Evolutionary conservation across 192 early-diverging fungal genomes (phyloP), one percentile per base, ranked within the genome.

Genomic region (Entomortierella beljakovae): DNA sequence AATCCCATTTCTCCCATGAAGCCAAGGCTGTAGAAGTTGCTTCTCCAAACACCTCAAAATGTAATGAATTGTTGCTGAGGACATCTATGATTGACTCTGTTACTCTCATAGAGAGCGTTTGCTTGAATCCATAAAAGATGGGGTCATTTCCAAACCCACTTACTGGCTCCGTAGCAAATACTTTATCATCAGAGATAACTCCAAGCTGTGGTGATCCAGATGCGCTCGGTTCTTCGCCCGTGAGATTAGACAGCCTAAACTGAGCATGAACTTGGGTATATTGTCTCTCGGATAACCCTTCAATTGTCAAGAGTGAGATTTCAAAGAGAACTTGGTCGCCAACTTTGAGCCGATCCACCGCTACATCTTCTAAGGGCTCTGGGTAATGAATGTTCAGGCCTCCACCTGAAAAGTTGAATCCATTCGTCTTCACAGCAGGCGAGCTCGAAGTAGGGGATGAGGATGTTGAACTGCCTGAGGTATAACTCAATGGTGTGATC

Each of bases 221-320:
- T 22, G 34, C 29, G 20, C 35, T 22, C 13, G 32, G 35, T 52
- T 28, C 51, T 33, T 61, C 62, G 34, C 76, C 85, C n/a, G 81
- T 85, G 61, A 92, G 87, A 3, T 88, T 86, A 1, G 87, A 89
- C 9, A 88, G 65, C 53, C 87, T 80, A 72, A 92, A 94, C 60
- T 94, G 92, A 32, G 86, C 83, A 53, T 94, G 92, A 31, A 94
- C 84, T 56, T 94, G 86, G n/a, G 85, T 87, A 70, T 79, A 94
- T 71, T 88, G 82, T 32, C 76, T 61, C 73, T 92, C 92, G 38
- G 64, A 80, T 18, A 94, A 70, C 1, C 91, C 91, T n/a, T 72
- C 83, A 1, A 92, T 43, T 33, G 88, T 84, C n/a, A 89, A 25
- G 16, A 94, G 69, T 16, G 82, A 84, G 3, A 94, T 68, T 68